Conservation (phyloP, 805 yeast genomes). For the Candida takata region DNA sequence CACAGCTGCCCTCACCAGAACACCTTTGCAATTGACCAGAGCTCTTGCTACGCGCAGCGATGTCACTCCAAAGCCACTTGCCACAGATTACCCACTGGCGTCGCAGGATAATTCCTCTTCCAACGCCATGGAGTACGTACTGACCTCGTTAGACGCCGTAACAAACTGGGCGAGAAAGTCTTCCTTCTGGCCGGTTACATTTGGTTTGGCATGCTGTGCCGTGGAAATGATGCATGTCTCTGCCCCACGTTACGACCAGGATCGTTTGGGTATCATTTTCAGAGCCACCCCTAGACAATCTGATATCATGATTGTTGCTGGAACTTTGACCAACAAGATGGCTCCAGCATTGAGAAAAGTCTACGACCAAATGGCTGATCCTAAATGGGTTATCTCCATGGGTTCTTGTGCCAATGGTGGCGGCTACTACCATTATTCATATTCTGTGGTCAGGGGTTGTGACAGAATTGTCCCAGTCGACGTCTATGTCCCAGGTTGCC, state of each 20-base stretch:
- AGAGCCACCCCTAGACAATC: constrained; percentile 92
- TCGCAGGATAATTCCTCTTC: constrained; percentile 32
- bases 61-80: constrained; percentile 14
- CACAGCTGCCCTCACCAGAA: neutral
- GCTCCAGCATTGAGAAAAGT: constrained; percentile 91
- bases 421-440: constrained; percentile 86
- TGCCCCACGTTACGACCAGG: constrained; percentile 87
- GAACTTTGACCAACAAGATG: constrained; percentile 87
- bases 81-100: constrained; percentile 18
- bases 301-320: constrained; percentile 89
- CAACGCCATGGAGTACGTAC: constrained; percentile 68
- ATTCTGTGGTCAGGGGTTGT: constrained; percentile 85
- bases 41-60: constrained; percentile 13
- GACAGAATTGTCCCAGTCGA: constrained; percentile 86
- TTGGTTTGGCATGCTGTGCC: constrained; percentile 90
- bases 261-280: constrained; percentile 85
- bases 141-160: constrained; percentile 73
- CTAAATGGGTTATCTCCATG: constrained; percentile 92
- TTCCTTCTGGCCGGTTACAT: constrained; percentile 89
- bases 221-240: constrained; percentile 95
- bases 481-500: constrained; percentile 89
- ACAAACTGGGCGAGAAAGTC: constrained; percentile 91
- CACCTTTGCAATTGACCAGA: constrained; percentile 6
- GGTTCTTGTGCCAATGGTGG: constrained; percentile 95
- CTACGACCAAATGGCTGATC: constrained; percentile 91